Evolutionary conservation across 2,329 filamentous ascomycete genomes (phyloP).

Genomic region (Xylariaceae sp.): DNA sequence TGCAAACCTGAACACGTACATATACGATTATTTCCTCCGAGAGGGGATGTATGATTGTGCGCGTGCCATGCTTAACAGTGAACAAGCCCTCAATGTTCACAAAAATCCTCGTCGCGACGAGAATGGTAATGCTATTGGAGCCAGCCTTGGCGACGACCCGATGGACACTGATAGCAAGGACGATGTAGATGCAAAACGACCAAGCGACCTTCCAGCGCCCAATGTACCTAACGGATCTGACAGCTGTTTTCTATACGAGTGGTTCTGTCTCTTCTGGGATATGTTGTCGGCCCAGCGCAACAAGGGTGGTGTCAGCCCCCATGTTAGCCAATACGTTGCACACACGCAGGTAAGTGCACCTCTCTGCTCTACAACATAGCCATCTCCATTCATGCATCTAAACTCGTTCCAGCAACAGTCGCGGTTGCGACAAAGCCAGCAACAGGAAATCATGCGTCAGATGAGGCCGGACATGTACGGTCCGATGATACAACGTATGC

Average conservation of each 20-base stretch:
- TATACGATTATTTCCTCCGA: conserved; percentile 87
- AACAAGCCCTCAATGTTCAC: conserved; percentile 61
- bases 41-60: conserved; percentile 82
- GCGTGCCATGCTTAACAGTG: conserved; percentile 63
- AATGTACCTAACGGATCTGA: conserved; percentile 63
- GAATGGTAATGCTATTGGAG: conserved; percentile 62
- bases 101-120: conserved; percentile 67
- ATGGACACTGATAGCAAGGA: conserved; percentile 85
- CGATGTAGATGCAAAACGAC: conserved; percentile 67
- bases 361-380: conserved; percentile 10
- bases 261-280: conserved; percentile 98
- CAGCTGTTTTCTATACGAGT: conserved; percentile 88
- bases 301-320: conserved; percentile 55
- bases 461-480: conserved; percentile 61
- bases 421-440: conserved; percentile 68
- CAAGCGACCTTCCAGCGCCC: conserved; percentile 74
- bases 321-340: conserved; percentile 70
- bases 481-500: conserved; percentile 64
- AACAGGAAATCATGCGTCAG: conserved; percentile 71
- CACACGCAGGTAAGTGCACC: conserved; percentile 69
- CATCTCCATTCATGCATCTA: conserved; percentile 25
- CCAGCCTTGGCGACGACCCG: conserved; percentile 66
- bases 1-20: conserved; percentile 73
- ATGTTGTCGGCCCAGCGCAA: conserved; percentile 80
- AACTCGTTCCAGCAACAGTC: conserved; percentile 54